Conservation (phyloP, 805 yeast genomes). For the Candida qinlingensis region DNA sequence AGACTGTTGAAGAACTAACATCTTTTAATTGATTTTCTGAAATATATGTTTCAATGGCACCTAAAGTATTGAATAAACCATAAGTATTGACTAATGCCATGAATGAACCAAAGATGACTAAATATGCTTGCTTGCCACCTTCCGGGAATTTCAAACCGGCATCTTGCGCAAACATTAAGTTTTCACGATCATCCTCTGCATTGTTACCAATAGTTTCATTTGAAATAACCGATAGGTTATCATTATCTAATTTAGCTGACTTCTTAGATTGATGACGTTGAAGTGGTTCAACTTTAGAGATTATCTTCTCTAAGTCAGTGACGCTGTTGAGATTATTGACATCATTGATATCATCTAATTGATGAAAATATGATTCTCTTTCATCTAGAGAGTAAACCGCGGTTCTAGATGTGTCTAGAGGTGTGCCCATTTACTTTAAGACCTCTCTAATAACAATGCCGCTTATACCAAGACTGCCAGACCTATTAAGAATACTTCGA, state of each 20-base stretch:
- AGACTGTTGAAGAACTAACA: constrained; percentile 40
- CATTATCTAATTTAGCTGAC: neutral
- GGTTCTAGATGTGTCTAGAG: constrained; percentile 1
- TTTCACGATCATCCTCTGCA: constrained; percentile 6
- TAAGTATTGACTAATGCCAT: constrained; percentile 48
- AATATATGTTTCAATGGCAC: constrained; percentile 59
- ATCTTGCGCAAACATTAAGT: constrained; percentile 18
- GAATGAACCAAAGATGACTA: constrained; percentile 53
- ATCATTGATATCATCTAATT: neutral
- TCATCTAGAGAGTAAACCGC: neutral
- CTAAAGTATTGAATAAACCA: constrained; percentile 54
- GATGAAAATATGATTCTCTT: neutral
- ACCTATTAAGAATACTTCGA: no score
- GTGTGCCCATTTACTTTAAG: neutral
- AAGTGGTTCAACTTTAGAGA: neutral
- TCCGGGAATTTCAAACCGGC: constrained; percentile 42
- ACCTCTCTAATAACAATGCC: no score
- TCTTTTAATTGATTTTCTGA: constrained; percentile 47
- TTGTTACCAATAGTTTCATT: constrained; percentile 2
- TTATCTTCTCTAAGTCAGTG: neutral
- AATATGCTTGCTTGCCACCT: constrained; percentile 54
- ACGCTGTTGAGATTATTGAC: neutral
- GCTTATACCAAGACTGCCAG: no score
- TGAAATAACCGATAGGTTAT: neutral
- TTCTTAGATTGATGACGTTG: neutral